Percentiles rank a stretch among this genome's conserved stretches.
phyloP scores from a whole-genome alignment of 2,329 filamentous ascomycete genomes.

The Aureobasidium sp. region DNA sequence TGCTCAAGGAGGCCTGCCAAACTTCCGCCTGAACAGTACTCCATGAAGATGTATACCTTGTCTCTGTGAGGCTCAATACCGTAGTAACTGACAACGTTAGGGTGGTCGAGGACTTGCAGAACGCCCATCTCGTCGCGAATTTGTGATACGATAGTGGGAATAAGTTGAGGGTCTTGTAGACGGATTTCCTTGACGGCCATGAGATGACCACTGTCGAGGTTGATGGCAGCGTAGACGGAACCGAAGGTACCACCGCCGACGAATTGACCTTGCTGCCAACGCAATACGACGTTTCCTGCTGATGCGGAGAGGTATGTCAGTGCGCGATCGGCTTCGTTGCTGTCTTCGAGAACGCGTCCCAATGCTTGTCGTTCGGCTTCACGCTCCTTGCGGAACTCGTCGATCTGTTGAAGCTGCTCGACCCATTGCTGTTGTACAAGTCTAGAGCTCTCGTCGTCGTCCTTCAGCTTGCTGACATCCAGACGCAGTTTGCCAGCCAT shows the following conservation, averaged over 20 bases:
- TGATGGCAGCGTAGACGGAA: constrained; percentile 95
- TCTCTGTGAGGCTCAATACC: constrained; percentile 97
- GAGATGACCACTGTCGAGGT: constrained; percentile 87
- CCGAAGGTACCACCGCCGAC: constrained; percentile 96
- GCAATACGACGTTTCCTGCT: constrained; percentile 87
- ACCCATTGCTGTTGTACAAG: constrained; percentile 71
- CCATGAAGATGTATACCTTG: constrained; percentile 99
- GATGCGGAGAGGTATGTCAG: constrained; percentile 89
- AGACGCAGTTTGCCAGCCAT: constrained; percentile 68
- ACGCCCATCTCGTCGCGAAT: constrained; percentile 98
- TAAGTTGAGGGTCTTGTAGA: constrained; percentile 90
- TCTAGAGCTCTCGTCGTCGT: constrained; percentile 78
- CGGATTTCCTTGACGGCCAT: constrained; percentile 99
- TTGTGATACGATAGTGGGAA: constrained; percentile 86
- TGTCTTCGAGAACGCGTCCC: constrained; percentile 85
- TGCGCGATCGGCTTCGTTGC: constrained; percentile 91
- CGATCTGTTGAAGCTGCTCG: constrained; percentile 65
- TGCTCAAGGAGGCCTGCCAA: constrained; percentile 85
- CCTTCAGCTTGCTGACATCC: constrained; percentile 64
- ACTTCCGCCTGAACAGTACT: constrained; percentile 94
- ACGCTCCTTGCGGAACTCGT: constrained; percentile 68
- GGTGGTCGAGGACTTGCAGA: constrained; percentile 88
- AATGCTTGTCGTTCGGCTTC: constrained; percentile 80
- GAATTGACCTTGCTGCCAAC: constrained; percentile 98
- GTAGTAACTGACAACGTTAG: constrained; percentile 95